Evolutionary conservation across 371 early-diverging fungal species (phyloP).

Genomic region (Batkoa obscura): DNA sequence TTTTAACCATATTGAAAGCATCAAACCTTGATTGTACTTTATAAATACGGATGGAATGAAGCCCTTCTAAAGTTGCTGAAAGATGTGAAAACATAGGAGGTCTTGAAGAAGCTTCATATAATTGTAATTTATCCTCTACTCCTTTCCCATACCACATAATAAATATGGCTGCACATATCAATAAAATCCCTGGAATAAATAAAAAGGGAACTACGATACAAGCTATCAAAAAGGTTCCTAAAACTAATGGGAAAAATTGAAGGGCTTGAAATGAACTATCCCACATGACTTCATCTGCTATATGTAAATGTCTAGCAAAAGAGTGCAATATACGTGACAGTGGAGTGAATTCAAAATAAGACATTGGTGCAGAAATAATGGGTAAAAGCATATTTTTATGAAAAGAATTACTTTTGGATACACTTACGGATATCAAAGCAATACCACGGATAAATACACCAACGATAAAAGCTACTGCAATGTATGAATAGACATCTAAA

Average conservation of each 20-base stretch:
- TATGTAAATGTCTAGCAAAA: conserved; percentile 49
- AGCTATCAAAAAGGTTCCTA: conserved; percentile 3
- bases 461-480: conserved; percentile 7
- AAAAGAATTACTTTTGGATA: background rate
- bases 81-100: conserved; percentile 48
- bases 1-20: conserved; percentile 19
- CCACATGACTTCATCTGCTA: conserved; percentile 40
- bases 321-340: conserved; percentile 45
- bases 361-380: conserved; percentile 43
- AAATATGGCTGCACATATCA: background rate
- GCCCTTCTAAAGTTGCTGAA: conserved; percentile 46
- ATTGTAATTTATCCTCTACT: background rate
- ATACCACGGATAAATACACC: conserved; percentile 5
- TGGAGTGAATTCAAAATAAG: conserved; percentile 58
- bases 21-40: conserved; percentile 31
- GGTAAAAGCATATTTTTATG: background rate
- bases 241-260: conserved; percentile 6
- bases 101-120: conserved; percentile 22
- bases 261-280: conserved; percentile 12
- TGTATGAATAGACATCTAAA: background rate
- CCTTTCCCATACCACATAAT: background rate
- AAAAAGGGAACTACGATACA: conserved; percentile 4
- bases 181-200: conserved; percentile 6
- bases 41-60: conserved; percentile 41
- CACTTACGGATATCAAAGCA: background rate